Percentiles rank a stretch among this genome's conserved stretches.
phyloP scores from a whole-genome alignment of 2,329 filamentous ascomycete genomes.

The Endothia cerciana region DNA sequence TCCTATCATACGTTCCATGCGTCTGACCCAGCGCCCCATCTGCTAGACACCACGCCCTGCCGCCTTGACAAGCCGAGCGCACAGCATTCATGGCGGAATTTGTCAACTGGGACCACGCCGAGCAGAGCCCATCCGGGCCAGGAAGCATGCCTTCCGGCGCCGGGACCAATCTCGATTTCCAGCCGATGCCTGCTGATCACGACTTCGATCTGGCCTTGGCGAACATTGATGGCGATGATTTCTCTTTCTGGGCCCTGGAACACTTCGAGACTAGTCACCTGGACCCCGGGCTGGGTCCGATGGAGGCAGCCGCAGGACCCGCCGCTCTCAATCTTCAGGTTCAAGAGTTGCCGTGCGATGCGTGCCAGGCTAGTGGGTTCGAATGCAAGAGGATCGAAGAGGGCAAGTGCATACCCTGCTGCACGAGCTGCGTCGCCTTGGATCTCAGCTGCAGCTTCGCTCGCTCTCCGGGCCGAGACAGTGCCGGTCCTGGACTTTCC shows the following conservation, averaged over 20 bases:
- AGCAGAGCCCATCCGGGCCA: slow-evolving; percentile 35
- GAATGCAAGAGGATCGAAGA: slow-evolving; percentile 65
- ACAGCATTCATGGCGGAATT: slow-evolving; percentile 57
- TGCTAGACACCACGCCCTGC: slow-evolving; percentile 15
- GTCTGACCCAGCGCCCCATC: slow-evolving; percentile 23
- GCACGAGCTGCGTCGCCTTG: slow-evolving; percentile 65
- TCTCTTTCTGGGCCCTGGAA: slow-evolving; percentile 62
- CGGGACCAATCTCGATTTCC: slow-evolving; percentile 40
- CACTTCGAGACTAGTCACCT: slow-evolving; percentile 55
- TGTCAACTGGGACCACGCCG: slow-evolving; percentile 63
- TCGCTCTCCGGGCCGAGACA: slow-evolving; percentile 39
- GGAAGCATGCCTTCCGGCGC: slow-evolving; percentile 39
- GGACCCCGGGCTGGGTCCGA: slow-evolving; percentile 26
- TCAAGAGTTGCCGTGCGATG: slow-evolving; percentile 52
- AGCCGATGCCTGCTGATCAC: slow-evolving; percentile 31
- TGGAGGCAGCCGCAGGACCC: slow-evolving; percentile 22
- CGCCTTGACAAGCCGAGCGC: slow-evolving; percentile 26
- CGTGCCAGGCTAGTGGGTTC: slow-evolving; percentile 57
- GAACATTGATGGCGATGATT: slow-evolving; percentile 62
- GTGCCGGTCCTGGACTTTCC: slow-evolving; percentile 44
- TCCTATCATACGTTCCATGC: background rate
- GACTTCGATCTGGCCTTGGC: slow-evolving; percentile 59
- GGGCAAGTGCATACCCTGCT: slow-evolving; percentile 63
- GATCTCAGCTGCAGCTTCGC: slow-evolving; percentile 63
- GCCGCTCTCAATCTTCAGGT: slow-evolving; percentile 43